phyloP scores from a whole-genome alignment of 2,329 filamentous ascomycete species.

The Graphilbum fragrans region DNA sequence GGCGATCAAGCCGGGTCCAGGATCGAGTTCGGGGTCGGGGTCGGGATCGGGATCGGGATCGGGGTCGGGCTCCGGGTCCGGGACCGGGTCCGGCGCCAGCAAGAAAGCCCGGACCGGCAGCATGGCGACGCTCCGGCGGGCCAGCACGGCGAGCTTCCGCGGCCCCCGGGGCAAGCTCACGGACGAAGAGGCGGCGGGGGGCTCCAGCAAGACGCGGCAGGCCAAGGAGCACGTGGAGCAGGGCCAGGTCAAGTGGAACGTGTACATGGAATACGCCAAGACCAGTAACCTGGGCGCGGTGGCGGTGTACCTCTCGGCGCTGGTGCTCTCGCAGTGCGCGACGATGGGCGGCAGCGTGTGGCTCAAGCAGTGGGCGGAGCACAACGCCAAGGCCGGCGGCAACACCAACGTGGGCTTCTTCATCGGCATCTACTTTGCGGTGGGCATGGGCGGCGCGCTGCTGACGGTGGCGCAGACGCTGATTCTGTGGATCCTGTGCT shows the following conservation, averaged over 20 bases:
- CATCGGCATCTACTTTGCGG: slow-evolving; percentile 89
- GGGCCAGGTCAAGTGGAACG: slow-evolving; percentile 95
- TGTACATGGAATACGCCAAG: slow-evolving; percentile 90
- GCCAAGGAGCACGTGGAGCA: slow-evolving; percentile 82
- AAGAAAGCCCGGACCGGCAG: slow-evolving; percentile 53
- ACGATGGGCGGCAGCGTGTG: slow-evolving; percentile 80
- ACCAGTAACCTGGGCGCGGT: slow-evolving; percentile 86
- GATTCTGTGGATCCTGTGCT: slow-evolving; percentile 98
- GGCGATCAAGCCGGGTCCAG: slow-evolving; percentile 50
- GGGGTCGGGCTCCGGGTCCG: no score
- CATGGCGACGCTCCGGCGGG: slow-evolving; percentile 70
- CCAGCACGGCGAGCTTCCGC: slow-evolving; percentile 82
- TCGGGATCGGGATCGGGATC: no score
- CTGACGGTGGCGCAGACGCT: slow-evolving; percentile 86
- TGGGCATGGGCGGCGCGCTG: slow-evolving; percentile 75
- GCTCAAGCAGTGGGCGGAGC: slow-evolving; percentile 87
- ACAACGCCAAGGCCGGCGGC: slow-evolving; percentile 52
- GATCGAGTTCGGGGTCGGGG: not conserved
- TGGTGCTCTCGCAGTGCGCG: slow-evolving; percentile 69
- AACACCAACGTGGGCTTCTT: slow-evolving; percentile 80
- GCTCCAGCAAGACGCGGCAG: slow-evolving; percentile 67
- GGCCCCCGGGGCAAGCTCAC: slow-evolving; percentile 72
- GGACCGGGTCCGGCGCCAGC: no score
- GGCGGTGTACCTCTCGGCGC: slow-evolving; percentile 60
- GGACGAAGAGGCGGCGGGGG: slow-evolving; percentile 67